phyloP scores from a whole-genome alignment of 1,284 basidiomycete genomes.

The Sanghuangporus sanghuang region DNA sequence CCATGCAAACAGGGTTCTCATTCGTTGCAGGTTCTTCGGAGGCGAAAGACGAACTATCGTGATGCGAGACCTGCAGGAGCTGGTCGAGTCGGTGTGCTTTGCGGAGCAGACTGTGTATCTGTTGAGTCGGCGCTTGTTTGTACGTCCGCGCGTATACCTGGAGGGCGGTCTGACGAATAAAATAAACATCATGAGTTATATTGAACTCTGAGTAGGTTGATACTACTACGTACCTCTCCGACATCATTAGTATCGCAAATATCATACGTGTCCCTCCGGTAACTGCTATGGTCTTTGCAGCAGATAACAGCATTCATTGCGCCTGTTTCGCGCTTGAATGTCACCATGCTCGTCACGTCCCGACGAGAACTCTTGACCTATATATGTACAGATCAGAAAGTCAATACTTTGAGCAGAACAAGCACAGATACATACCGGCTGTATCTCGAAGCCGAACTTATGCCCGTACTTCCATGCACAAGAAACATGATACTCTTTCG shows the following conservation, averaged over 20 bases:
- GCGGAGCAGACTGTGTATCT: constrained; percentile 77
- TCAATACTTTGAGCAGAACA: constrained; percentile 8
- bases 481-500: constrained; percentile 76
- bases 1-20: constrained; percentile 23
- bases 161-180: constrained; percentile 61
- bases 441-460: constrained; percentile 88
- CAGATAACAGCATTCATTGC: constrained; percentile 78
- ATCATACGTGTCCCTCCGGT: constrained; percentile 66
- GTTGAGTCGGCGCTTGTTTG: constrained; percentile 67
- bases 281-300: constrained; percentile 77
- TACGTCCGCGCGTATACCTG: constrained; percentile 82
- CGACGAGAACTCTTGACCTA: constrained; percentile 73
- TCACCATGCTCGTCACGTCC: constrained; percentile 58
- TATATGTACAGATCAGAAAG: background rate
- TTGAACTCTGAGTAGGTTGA: background rate
- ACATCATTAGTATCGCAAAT: constrained; percentile 82
- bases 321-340: constrained; percentile 84
- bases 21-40: constrained; percentile 16
- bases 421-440: constrained; percentile 50
- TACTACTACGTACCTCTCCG: constrained; percentile 52
- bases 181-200: background rate
- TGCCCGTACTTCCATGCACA: constrained; percentile 85
- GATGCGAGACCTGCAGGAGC: constrained; percentile 37
- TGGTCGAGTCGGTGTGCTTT: constrained; percentile 80
- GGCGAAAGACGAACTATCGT: constrained; percentile 12